Percentiles rank a stretch among this genome's conserved stretches.
Conservation (phyloP, 352 stramenopile species). For the Elongisporangium prolatum region DNA sequence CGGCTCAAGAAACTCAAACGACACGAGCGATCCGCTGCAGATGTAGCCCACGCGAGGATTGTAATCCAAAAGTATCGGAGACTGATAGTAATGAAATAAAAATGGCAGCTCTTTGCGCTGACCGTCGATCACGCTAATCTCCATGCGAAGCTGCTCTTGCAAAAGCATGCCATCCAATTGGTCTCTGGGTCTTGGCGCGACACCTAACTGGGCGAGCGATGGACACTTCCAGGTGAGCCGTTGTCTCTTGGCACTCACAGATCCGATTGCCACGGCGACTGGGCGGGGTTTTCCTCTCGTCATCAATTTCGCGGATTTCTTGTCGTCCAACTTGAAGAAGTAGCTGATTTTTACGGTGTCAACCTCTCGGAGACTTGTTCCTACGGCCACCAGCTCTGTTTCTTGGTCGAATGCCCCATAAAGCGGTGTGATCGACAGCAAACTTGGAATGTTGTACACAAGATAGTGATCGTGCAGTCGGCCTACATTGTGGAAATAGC, state of each 20-base stretch:
- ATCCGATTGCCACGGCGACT: slow-evolving; percentile 20
- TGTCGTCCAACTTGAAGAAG: slow-evolving; percentile 19
- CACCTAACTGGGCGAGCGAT: slow-evolving; percentile 17
- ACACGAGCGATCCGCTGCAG: slow-evolving; percentile 54
- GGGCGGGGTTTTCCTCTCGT: neutral
- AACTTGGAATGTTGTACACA: slow-evolving; percentile 55
- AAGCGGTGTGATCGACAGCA: slow-evolving; percentile 39
- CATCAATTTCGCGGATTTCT: slow-evolving; percentile 6
- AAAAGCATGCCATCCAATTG: slow-evolving; percentile 34
- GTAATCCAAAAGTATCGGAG: slow-evolving; percentile 41
- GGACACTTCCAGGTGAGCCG: slow-evolving; percentile 46
- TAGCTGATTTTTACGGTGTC: slow-evolving; percentile 41
- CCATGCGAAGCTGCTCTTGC: slow-evolving; percentile 29
- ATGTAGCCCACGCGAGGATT: slow-evolving; percentile 52
- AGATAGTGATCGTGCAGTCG: slow-evolving; percentile 43
- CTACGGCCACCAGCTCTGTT: slow-evolving; percentile 38
- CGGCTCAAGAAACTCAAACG: slow-evolving; percentile 52
- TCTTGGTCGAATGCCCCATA: slow-evolving; percentile 43
- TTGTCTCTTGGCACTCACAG: slow-evolving; percentile 41
- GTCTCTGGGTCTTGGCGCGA: slow-evolving; percentile 1
- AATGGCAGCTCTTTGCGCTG: slow-evolving; percentile 47
- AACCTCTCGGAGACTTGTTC: slow-evolving; percentile 27
- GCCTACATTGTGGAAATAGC: slow-evolving; percentile 40
- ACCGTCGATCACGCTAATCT: slow-evolving; percentile 53
- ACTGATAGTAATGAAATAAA: slow-evolving; percentile 53